phyloP scores from a whole-genome alignment of 2,329 filamentous ascomycete genomes.

The Penicillium sp. region DNA sequence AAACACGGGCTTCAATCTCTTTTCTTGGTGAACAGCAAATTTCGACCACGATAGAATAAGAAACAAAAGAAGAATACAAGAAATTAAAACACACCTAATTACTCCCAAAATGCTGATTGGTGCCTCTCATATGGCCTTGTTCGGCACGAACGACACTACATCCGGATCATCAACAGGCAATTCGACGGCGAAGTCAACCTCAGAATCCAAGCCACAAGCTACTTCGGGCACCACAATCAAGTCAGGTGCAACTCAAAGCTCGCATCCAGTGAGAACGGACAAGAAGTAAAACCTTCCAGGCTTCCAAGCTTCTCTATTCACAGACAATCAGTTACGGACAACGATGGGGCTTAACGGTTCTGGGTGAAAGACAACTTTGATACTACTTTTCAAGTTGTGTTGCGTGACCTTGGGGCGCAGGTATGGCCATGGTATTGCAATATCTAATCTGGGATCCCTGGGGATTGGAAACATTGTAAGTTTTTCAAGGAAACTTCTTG shows the following conservation, averaged over 20 bases:
- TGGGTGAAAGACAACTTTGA: neutral
- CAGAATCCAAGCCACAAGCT: neutral
- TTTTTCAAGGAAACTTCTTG: neutral
- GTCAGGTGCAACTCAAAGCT: neutral
- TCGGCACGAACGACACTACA: neutral
- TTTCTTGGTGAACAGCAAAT: neutral
- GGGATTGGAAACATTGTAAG: neutral
- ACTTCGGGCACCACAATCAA: neutral
- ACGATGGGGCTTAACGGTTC: neutral
- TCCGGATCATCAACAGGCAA: neutral
- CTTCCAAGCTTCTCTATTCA: neutral
- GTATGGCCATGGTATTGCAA: neutral
- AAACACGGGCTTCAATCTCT: neutral
- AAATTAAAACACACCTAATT: too few relatives aligned
- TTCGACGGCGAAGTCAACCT: neutral
- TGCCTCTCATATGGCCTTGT: constrained; percentile 1
- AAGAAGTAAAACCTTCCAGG: neutral
- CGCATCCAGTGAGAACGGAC: neutral
- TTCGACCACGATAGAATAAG: neutral
- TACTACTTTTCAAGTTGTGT: neutral
- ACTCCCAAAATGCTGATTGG: neutral
- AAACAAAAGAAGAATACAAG: neutral
- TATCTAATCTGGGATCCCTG: neutral
- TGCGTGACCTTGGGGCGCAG: neutral
- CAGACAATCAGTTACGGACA: neutral